Evolutionary conservation across 78 protist genomes (phyloP), one percentile per base, ranked within the genome.

Genomic region (Emiliania huxleyi): DNA sequence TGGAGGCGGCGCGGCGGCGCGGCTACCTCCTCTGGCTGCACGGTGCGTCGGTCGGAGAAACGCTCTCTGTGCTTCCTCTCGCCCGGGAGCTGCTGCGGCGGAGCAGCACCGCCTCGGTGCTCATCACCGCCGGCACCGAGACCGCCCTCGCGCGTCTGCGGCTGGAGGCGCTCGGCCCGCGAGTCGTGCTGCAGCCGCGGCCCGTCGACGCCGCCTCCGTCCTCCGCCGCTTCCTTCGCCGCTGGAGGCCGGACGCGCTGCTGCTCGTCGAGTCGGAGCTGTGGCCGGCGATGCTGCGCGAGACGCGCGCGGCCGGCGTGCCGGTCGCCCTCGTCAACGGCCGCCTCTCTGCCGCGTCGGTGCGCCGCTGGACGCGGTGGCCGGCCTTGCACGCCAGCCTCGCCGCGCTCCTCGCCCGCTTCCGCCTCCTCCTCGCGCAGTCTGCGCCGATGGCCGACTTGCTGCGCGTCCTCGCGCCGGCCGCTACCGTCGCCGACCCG

Each of bases 41-140:
- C 87, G 87, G 48, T n/a, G 87, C 87, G 8, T 77, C 87, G 49
- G 43, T 77, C 33, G 87, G 87, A 8, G 87, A 77, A 48, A 42
- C 43, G 18, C 2, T 42, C 19, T 40, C 87, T 4, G 45, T 26
- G 12, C n/a, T 77, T 46, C 87, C 87, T 33, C 45, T 77, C 87
- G 87, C 18, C 18, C 87, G 87, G 26, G 48, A 26, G 21, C 19
- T 77, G 33, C 87, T 77, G 15, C 29, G 0, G 48, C 44, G 45
- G 26, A 0, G 22, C 48, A 37, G 12, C 11, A 8, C 2, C n/a
- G 6, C 43, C 26, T 21, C 21, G 0, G 87, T 42, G 49, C 87
- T 77, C 48, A 25, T 77, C n/a, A 77, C 87, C 18, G 22, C 87
- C 21, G 18, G 87, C 87, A 77, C 87, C 15, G 48, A 0, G 48